Percentiles rank a stretch among this genome's conserved stretches.
phyloP scores from a whole-genome alignment of 148 eudicot species.

The Rhododendron henanense region DNA sequence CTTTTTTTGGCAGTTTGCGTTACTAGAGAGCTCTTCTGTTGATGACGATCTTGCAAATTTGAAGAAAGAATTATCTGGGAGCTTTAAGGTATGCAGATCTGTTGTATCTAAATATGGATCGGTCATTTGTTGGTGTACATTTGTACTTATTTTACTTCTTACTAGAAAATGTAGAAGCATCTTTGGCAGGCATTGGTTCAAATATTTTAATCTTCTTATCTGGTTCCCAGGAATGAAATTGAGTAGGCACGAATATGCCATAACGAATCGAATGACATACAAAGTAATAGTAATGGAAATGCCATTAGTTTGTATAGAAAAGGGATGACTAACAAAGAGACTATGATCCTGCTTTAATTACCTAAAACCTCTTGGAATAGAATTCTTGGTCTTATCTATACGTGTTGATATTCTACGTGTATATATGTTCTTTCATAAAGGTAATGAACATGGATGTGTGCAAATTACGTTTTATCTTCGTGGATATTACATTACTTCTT shows the following conservation, averaged over 20 bases:
- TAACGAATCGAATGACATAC: not conserved
- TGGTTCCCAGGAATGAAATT: not conserved
- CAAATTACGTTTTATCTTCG: not conserved
- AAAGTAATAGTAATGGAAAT: not conserved
- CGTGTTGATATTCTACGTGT: not conserved
- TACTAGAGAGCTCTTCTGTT: conserved; percentile 7
- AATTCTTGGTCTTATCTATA: not conserved
- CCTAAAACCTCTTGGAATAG: not conserved
- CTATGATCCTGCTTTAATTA: not conserved
- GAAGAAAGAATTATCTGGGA: conserved; percentile 10
- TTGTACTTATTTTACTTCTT: not conserved
- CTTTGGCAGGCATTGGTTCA: not conserved
- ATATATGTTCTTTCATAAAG: not conserved
- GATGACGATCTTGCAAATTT: not conserved
- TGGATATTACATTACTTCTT: not conserved
- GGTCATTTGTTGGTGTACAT: not conserved
- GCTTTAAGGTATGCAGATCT: not conserved
- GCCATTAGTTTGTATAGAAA: not conserved
- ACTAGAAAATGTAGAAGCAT: not conserved
- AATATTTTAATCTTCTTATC: not conserved
- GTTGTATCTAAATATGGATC: not conserved
- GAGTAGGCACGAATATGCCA: not conserved
- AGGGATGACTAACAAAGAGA: not conserved
- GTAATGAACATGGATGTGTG: not conserved
- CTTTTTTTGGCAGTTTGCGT: conserved; percentile 4